Evolutionary conservation across 2,329 filamentous ascomycete species (phyloP).

Genomic region (Ophiostoma piceae): DNA sequence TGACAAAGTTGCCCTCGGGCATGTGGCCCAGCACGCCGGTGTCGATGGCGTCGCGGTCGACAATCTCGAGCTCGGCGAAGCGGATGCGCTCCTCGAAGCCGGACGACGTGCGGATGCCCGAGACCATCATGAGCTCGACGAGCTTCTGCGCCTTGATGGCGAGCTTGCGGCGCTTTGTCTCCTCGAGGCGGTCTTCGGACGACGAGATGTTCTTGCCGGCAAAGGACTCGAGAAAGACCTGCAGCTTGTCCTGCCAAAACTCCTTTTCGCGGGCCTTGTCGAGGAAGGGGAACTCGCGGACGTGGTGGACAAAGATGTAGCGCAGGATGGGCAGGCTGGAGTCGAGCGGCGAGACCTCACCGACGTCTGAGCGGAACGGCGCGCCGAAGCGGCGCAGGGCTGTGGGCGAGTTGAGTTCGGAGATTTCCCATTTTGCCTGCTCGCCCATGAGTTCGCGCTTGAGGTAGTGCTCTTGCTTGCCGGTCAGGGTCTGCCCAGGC

Average conservation of each 20-base stretch:
- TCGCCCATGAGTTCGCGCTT: constrained; percentile 90
- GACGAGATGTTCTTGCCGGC: constrained; percentile 96
- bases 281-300: constrained; percentile 95
- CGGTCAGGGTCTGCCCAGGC: constrained; percentile 60
- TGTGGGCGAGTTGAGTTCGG: constrained; percentile 88
- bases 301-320: constrained; percentile 96
- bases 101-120: constrained; percentile 87
- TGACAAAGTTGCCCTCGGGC: constrained; percentile 85
- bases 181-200: constrained; percentile 90
- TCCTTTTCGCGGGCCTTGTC: constrained; percentile 97
- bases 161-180: constrained; percentile 90
- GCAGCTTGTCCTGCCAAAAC: constrained; percentile 98
- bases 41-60: constrained; percentile 88
- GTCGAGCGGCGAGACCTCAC: constrained; percentile 87
- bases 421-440: constrained; percentile 86
- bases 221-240: constrained; percentile 94
- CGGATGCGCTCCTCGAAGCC: constrained; percentile 96
- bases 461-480: constrained; percentile 63
- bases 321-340: constrained; percentile 87
- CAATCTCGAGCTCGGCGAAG: constrained; percentile 94
- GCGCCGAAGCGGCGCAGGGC: constrained; percentile 92
- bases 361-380: constrained; percentile 86
- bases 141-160: constrained; percentile 91
- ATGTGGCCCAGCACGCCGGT: constrained; percentile 80
- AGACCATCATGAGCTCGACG: constrained; percentile 99